phyloP scores from a whole-genome alignment of 169 alveolate species.

The Plasmodium ovale region DNA sequence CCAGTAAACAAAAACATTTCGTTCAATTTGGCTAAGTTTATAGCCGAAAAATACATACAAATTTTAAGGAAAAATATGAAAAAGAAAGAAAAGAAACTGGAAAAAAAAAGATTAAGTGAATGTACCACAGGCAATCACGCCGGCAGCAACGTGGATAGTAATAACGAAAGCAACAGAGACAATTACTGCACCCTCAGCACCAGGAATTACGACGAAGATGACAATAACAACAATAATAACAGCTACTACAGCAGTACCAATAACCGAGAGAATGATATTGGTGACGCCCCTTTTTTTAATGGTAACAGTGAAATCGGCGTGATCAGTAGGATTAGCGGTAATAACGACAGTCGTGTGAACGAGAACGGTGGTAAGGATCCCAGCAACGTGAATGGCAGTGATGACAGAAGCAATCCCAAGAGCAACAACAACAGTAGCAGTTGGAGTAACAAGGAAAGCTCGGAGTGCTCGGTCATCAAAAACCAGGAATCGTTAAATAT shows the following conservation, averaged over 20 bases:
- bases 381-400: background rate
- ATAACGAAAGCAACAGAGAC: slow-evolving; percentile 5
- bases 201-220: background rate
- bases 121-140: background rate
- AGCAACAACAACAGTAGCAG: background rate
- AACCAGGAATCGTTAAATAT: slow-evolving; percentile 5
- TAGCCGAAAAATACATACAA: slow-evolving; percentile 66
- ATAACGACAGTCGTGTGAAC: slow-evolving; percentile 1
- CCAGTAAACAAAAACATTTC: slow-evolving; percentile 67
- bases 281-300: background rate
- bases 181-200: background rate
- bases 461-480: background rate
- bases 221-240: background rate
- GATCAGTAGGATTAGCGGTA: background rate
- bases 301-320: background rate
- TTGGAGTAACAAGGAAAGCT: background rate
- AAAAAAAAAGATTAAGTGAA: slow-evolving; percentile 6
- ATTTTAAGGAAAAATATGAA: slow-evolving; percentile 40
- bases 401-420: background rate
- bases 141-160: background rate
- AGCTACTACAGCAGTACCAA: background rate
- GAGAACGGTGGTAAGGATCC: background rate
- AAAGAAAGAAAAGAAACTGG: slow-evolving; percentile 38
- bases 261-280: background rate
- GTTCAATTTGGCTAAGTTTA: slow-evolving; percentile 52